phyloP scores from a whole-genome alignment of 805 yeast species.

The Candida tibetensis region DNA sequence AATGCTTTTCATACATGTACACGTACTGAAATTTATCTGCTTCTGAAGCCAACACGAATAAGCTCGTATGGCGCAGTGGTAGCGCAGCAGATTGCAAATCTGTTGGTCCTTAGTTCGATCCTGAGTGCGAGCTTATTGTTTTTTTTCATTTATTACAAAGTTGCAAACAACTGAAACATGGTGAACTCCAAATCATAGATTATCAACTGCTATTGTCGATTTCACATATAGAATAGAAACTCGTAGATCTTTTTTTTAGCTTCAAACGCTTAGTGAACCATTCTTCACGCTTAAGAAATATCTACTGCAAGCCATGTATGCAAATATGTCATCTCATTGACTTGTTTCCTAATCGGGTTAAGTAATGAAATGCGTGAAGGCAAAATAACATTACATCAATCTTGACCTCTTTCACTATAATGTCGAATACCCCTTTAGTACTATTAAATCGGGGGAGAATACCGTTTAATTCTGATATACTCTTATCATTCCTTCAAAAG shows the following conservation, averaged over 20 bases:
- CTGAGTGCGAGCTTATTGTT: conserved; percentile 74
- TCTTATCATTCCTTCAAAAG: conserved; percentile 6
- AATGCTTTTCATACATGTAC: too few relatives aligned
- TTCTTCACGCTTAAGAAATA: too few relatives aligned
- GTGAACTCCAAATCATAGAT: too few relatives aligned
- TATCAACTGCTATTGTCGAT: too few relatives aligned
- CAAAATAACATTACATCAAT: background rate
- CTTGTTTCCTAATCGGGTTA: background rate
- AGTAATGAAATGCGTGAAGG: background rate
- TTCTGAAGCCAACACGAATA: too few relatives aligned
- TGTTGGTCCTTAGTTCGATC: conserved; percentile 96
- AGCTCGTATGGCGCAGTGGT: conserved; percentile 93
- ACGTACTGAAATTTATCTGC: too few relatives aligned
- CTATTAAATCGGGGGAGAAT: background rate
- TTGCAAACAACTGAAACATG: too few relatives aligned
- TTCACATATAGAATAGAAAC: too few relatives aligned
- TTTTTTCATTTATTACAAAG: too few relatives aligned
- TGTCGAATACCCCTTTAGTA: background rate
- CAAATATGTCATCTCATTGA: background rate
- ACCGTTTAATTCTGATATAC: conserved; percentile 1
- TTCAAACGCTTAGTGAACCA: too few relatives aligned
- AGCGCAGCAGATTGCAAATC: conserved; percentile 99
- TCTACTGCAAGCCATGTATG: too few relatives aligned
- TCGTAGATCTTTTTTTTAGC: too few relatives aligned
- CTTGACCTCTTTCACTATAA: background rate